Conservation (phyloP, 2,329 filamentous ascomycete species). For the Trichoderma arundinaceum region DNA sequence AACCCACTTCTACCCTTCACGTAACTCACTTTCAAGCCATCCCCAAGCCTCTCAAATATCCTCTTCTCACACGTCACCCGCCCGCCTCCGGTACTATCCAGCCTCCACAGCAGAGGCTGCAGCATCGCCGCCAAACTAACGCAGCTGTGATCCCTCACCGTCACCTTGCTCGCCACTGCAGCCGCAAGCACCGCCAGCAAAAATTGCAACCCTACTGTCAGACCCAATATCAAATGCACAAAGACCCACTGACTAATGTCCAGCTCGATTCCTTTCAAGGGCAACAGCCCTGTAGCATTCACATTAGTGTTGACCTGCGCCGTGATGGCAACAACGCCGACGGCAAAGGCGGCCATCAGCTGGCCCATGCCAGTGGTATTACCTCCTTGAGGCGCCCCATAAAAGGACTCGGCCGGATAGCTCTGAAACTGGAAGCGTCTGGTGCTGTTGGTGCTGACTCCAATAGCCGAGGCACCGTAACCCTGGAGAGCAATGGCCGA, state of each 20-base stretch:
- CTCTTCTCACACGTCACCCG: slow-evolving; percentile 34
- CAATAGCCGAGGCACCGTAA: slow-evolving; percentile 40
- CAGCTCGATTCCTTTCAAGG: slow-evolving; percentile 42
- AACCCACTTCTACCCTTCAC: slow-evolving; percentile 15
- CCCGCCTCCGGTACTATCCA: slow-evolving; percentile 34
- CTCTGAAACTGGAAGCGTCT: slow-evolving; percentile 45
- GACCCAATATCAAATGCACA: slow-evolving; percentile 42
- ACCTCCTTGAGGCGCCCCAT: slow-evolving; percentile 45
- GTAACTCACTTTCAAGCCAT: slow-evolving; percentile 15
- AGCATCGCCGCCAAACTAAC: slow-evolving; percentile 36
- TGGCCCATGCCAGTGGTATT: slow-evolving; percentile 43
- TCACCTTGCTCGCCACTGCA: slow-evolving; percentile 39
- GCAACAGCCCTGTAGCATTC: slow-evolving; percentile 39
- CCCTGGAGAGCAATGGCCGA: slow-evolving; percentile 50
- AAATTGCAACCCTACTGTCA: slow-evolving; percentile 44
- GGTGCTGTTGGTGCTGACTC: slow-evolving; percentile 36
- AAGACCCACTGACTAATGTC: slow-evolving; percentile 43
- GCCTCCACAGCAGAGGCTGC: slow-evolving; percentile 33
- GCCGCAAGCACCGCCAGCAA: slow-evolving; percentile 37
- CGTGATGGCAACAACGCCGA: slow-evolving; percentile 45
- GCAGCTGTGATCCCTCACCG: slow-evolving; percentile 39
- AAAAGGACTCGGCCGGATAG: slow-evolving; percentile 50
- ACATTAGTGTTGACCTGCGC: slow-evolving; percentile 42
- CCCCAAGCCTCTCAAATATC: slow-evolving; percentile 32
- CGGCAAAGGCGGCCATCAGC: slow-evolving; percentile 45